Evolutionary conservation across 371 early-diverging fungal genomes (phyloP).

Genomic region (Lichtheimia ornata): DNA sequence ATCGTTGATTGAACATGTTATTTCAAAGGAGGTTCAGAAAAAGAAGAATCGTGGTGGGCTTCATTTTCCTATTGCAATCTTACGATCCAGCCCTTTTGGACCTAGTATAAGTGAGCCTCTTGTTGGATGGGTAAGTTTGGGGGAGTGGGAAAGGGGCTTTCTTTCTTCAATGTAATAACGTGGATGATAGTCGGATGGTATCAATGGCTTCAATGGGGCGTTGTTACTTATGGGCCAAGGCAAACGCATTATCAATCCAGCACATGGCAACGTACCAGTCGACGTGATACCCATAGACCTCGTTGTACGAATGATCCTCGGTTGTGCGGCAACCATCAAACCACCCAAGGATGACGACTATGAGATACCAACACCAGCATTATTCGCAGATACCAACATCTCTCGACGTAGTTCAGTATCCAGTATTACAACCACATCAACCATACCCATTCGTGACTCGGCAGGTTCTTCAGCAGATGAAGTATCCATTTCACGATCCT

Average conservation of each 20-base stretch:
- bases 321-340: conserved; percentile 31
- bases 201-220: conserved; percentile 53
- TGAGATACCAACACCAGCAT: no score
- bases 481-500: no score
- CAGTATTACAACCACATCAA: no score
- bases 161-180: neutral
- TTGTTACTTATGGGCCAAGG: conserved; percentile 43
- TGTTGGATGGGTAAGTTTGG: conserved; percentile 60
- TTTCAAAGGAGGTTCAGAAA: conserved; percentile 43
- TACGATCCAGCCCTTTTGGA: conserved; percentile 56
- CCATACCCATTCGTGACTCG: no score
- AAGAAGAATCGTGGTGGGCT: conserved; percentile 25
- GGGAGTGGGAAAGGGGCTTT: neutral
- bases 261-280: conserved; percentile 34
- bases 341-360: no score
- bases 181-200: conserved; percentile 50
- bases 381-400: no score
- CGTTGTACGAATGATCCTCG: conserved; percentile 43
- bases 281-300: conserved; percentile 63
- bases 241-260: conserved; percentile 34
- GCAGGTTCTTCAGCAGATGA: no score
- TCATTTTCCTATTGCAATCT: conserved; percentile 52
- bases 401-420: no score
- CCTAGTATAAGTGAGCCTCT: conserved; percentile 57
- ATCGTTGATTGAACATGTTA: conserved; percentile 56